Percentiles rank a stretch among this genome's conserved stretches.
Conservation (phyloP, 495 filamentous ascomycete genomes). For the Xylaria cubensis region DNA sequence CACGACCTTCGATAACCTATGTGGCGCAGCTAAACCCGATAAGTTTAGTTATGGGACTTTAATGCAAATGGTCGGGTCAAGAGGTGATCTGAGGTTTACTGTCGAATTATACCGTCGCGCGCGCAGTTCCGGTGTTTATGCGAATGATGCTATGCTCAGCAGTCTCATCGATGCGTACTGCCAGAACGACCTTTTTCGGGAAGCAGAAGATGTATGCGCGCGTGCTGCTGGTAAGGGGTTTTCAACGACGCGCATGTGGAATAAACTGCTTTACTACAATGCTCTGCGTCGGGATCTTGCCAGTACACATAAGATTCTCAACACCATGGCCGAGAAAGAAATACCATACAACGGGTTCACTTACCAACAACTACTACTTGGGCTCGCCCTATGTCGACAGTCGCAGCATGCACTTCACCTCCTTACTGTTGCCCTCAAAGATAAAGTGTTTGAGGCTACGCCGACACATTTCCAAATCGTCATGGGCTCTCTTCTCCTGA, state of each 20-base stretch:
- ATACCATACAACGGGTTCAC: constrained; percentile 73
- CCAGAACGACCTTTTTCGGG: constrained; percentile 61
- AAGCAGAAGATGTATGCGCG: constrained; percentile 67
- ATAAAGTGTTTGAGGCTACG: constrained; percentile 63
- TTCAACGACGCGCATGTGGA: constrained; percentile 73
- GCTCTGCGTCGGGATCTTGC: constrained; percentile 69
- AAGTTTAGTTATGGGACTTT: constrained; percentile 70
- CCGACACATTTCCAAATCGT: constrained; percentile 79
- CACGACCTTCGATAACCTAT: constrained; percentile 63
- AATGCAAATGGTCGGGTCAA: constrained; percentile 71
- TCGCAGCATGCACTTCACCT: constrained; percentile 71
- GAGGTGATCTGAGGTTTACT: constrained; percentile 75
- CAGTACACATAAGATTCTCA: constrained; percentile 64
- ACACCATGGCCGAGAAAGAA: constrained; percentile 63
- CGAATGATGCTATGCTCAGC: constrained; percentile 60
- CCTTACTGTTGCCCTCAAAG: constrained; percentile 64
- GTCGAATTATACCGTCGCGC: constrained; percentile 67
- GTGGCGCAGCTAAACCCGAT: constrained; percentile 57
- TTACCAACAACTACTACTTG: constrained; percentile 75
- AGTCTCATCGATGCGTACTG: constrained; percentile 73
- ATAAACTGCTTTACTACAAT: constrained; percentile 71
- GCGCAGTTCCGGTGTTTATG: constrained; percentile 37
- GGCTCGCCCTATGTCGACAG: constrained; percentile 65
- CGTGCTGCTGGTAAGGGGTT: constrained; percentile 48
- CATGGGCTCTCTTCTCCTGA: constrained; percentile 58